Base-by-base conservation (phyloP, 2,329 filamentous ascomycete species). In the Sclerotinia glacialis region DNA sequence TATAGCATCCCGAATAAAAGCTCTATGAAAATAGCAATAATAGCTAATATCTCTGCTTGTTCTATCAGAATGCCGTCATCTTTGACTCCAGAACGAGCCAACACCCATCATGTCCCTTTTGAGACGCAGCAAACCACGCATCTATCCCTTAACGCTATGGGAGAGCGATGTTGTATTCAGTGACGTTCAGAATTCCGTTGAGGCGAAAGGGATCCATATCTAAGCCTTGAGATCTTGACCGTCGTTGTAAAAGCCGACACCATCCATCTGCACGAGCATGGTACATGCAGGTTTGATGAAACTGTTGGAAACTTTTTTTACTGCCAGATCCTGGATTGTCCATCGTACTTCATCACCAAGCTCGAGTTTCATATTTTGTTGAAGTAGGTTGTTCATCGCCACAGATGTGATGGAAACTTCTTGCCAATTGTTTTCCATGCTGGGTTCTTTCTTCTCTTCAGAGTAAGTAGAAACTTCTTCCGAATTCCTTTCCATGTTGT, bases 191-290 rank as follows among this genome's bases (percentile, higher is more conserved):
- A 7, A 26, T 49, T 49, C 5, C 23, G 21, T 40, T 55, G 31
- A n/a, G 26, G 44, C 28, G 34, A 21, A 23, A 49, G 4, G 1
- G n/a, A 5, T 37, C 14, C 46, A 40, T 49, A 3, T 26, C 28
- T 64, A 56, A 63, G 46, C 11, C n/a, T 61, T 37, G 8, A 26
- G 21, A 37, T 40, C 44, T 23, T 49, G 21, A 18, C 71, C 71
- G 31, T 72, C 55, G 49, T 74, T 75, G n/a, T 70, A 68, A 16
- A 54, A 69, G 5, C 73, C 73, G 31, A 74, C 67, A 21, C 71
- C 72, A 58, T 74, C 73, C 65, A 73, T 71, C 21, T 67, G 61
- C 42, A 68, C 69, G 9, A 75, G 55, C 66, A 74, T 69, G 28
- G 52, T 31, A 16, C 67, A 70, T 16, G 71, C 69, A 26, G 69